These are phyloP conservation scores for Marasmius fiardii DNA, from an alignment of 1,284 basidiomycete species.

Conservation along the genomic window DNA sequence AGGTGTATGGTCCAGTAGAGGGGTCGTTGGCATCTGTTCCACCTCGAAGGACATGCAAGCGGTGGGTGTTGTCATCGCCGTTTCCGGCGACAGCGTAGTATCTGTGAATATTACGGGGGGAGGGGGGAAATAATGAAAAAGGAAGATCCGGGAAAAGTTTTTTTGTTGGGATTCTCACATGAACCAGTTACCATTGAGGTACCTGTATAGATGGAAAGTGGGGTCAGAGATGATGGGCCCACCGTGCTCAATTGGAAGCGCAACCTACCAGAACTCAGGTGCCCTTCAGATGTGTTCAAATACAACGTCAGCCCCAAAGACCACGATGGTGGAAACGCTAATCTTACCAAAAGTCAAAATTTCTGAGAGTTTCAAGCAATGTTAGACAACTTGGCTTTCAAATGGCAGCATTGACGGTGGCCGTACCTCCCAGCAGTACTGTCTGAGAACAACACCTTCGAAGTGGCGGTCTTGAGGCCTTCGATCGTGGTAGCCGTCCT, in stretches of 20 bases:
- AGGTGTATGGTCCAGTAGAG: slow-evolving; percentile 14
- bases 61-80: slow-evolving; percentile 17
- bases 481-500: slow-evolving; percentile 15
- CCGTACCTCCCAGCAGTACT: slow-evolving; percentile 16
- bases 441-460: slow-evolving; percentile 14
- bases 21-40: slow-evolving; percentile 17
- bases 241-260: no score
- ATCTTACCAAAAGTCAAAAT: slow-evolving; percentile 15
- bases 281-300: neutral
- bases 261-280: slow-evolving; percentile 9
- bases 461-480: slow-evolving; percentile 17
- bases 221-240: neutral
- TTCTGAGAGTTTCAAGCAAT: slow-evolving; percentile 4
- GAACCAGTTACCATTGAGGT: slow-evolving; percentile 16
- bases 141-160: no score
- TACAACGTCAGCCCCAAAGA: neutral
- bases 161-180: slow-evolving; percentile 10
- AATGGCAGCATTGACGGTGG: neutral
- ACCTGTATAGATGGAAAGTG: slow-evolving; percentile 13
- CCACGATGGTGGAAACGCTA: neutral
- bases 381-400: neutral
- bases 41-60: slow-evolving; percentile 17
- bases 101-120: neutral
- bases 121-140: neutral
- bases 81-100: slow-evolving; percentile 20